phyloP scores from a whole-genome alignment of 2,329 filamentous ascomycete species.

The Aspergillus glaucus region DNA sequence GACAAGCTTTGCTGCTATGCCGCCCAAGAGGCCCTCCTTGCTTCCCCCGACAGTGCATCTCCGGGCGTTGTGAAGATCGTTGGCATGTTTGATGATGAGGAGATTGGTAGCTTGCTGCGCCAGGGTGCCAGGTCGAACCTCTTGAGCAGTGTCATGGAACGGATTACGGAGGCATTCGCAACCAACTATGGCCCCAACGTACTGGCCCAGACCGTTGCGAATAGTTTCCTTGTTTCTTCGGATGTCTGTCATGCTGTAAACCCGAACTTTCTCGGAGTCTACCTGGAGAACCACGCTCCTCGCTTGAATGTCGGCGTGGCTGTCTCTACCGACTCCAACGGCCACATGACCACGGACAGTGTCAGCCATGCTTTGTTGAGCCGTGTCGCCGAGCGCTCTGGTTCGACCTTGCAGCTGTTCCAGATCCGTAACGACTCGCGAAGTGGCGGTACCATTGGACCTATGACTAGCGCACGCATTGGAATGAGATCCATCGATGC shows the following conservation, averaged over 20 bases:
- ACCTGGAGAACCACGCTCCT: slow-evolving; percentile 79
- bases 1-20: slow-evolving; percentile 97
- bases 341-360: slow-evolving; percentile 92
- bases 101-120: slow-evolving; percentile 84
- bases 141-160: slow-evolving; percentile 71
- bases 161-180: slow-evolving; percentile 62
- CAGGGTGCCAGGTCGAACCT: slow-evolving; percentile 90
- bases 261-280: slow-evolving; percentile 81
- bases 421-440: slow-evolving; percentile 90
- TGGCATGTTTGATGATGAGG: slow-evolving; percentile 94
- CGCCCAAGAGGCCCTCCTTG: slow-evolving; percentile 75
- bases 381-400: slow-evolving; percentile 68
- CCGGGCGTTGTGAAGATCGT: slow-evolving; percentile 73
- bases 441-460: slow-evolving; percentile 90
- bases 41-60: slow-evolving; percentile 49
- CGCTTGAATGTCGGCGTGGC: slow-evolving; percentile 82
- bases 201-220: slow-evolving; percentile 76
- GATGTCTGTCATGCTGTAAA: slow-evolving; percentile 93
- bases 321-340: slow-evolving; percentile 76
- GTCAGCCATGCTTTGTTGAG: slow-evolving; percentile 76
- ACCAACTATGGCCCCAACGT: slow-evolving; percentile 46
- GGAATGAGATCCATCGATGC: slow-evolving; percentile 81
- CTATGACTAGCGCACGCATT: slow-evolving; percentile 73
- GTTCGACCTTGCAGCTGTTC: slow-evolving; percentile 72
- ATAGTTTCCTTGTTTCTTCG: slow-evolving; percentile 84